These are phyloP conservation scores for Aschersonia sp. DNA, from an alignment of 2,329 filamentous ascomycete species.

Conservation along the genomic window DNA sequence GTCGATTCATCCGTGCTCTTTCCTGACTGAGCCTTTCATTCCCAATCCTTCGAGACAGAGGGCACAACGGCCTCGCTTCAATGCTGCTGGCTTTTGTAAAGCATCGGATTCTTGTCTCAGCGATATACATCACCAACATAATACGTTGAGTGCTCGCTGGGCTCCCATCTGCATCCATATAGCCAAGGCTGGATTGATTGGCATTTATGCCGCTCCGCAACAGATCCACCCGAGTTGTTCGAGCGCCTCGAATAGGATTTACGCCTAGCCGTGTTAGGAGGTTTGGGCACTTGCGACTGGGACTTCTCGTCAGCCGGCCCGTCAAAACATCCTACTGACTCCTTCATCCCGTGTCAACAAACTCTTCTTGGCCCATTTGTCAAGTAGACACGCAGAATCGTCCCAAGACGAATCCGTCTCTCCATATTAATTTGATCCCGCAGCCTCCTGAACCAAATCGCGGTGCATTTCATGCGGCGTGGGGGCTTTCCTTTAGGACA, in stretches of 20 bases:
- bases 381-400: not conserved
- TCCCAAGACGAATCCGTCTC: not conserved
- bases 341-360: slow-evolving; percentile 3
- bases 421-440: not conserved
- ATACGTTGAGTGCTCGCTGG: not conserved
- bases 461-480: not conserved
- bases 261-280: not conserved
- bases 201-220: slow-evolving; percentile 2
- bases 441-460: not conserved
- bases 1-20: slow-evolving; percentile 4
- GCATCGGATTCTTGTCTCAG: too few relatives aligned
- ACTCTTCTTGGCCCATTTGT: not conserved
- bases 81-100: too few relatives aligned
- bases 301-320: not conserved
- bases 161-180: not conserved
- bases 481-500: not conserved
- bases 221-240: slow-evolving; percentile 1
- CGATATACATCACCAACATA: not conserved
- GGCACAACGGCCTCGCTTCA: too few relatives aligned
- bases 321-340: not conserved
- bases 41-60: too few relatives aligned
- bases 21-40: not conserved
- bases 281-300: not conserved
- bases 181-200: slow-evolving; percentile 1
- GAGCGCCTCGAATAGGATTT: slow-evolving; percentile 1